Conservation (phyloP, 768 basidiomycete species). For the Kwoniella europaea region DNA sequence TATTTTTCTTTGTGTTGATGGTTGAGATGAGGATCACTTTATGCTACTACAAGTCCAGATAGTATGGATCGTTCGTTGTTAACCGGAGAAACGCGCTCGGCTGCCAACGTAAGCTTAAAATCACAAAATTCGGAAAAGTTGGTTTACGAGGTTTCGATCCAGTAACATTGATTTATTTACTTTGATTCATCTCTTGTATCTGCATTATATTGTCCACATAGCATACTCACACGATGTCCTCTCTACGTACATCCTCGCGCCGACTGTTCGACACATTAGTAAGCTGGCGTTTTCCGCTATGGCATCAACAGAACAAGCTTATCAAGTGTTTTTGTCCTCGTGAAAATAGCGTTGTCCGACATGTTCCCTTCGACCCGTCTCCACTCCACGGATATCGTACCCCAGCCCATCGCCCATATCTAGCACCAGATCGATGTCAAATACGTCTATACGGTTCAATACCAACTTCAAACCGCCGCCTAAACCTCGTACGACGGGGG, state of each 20-base stretch:
- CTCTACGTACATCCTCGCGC: slow-evolving; percentile 13
- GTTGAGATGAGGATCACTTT: no score
- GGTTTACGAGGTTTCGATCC: neutral
- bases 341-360: slow-evolving; percentile 19
- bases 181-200: no score
- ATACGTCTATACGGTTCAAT: neutral
- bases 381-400: neutral
- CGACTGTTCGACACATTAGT: slow-evolving; percentile 9
- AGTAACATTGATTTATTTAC: neutral
- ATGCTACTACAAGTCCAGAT: no score
- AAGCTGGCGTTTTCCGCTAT: neutral
- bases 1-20: no score
- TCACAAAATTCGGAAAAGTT: neutral
- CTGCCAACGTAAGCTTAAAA: neutral
- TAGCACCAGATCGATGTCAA: neutral
- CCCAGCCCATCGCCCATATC: neutral
- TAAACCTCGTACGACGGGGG: neutral
- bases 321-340: neutral
- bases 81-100: neutral
- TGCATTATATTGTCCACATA: no score
- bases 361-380: slow-evolving; percentile 5
- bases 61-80: neutral
- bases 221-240: neutral
- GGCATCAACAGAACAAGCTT: neutral
- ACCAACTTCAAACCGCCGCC: neutral